A percentile compares a stretch with the other conserved stretches of the same genome.
phyloP scores from a whole-genome alignment of 345 rosid genomes.

The Syzygium aqueum region DNA sequence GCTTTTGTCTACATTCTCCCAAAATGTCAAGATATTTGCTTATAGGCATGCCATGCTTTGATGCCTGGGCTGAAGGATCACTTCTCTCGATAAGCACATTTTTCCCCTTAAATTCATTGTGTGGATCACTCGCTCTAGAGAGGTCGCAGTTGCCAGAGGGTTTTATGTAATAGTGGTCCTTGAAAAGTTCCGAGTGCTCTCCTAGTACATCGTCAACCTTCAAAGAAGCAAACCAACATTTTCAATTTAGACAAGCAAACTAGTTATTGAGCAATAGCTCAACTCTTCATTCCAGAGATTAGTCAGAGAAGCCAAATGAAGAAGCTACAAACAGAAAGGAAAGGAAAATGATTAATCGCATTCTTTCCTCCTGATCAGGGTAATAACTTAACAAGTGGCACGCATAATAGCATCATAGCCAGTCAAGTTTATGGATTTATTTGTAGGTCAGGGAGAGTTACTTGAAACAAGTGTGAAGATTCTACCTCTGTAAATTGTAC shows the following conservation, averaged over 20 bases:
- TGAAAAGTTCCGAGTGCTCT: conserved; percentile 62
- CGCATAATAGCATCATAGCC: neutral
- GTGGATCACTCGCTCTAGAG: conserved; percentile 80
- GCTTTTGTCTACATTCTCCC: conserved; percentile 70
- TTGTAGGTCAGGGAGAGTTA: neutral
- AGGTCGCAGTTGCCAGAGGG: conserved; percentile 82
- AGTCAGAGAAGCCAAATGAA: neutral
- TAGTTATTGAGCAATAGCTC: neutral
- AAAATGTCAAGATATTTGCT: conserved; percentile 59
- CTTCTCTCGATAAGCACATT: conserved; percentile 79
- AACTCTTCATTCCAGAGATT: neutral
- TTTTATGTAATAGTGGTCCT: conserved; percentile 75
- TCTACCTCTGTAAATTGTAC: neutral
- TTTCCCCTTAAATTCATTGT: conserved; percentile 67
- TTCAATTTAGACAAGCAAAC: neutral
- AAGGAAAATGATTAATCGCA: neutral
- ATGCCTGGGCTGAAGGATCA: conserved; percentile 51
- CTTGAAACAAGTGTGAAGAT: neutral
- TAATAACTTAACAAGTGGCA: neutral
- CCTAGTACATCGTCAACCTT: conserved; percentile 77
- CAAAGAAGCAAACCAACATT: neutral
- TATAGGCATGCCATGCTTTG: conserved; percentile 44
- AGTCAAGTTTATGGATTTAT: neutral
- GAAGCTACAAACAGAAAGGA: neutral
- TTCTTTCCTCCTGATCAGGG: neutral